These are phyloP conservation scores for Botrytis aclada DNA, from an alignment of 2,329 filamentous ascomycete genomes.

Conservation along the genomic window DNA sequence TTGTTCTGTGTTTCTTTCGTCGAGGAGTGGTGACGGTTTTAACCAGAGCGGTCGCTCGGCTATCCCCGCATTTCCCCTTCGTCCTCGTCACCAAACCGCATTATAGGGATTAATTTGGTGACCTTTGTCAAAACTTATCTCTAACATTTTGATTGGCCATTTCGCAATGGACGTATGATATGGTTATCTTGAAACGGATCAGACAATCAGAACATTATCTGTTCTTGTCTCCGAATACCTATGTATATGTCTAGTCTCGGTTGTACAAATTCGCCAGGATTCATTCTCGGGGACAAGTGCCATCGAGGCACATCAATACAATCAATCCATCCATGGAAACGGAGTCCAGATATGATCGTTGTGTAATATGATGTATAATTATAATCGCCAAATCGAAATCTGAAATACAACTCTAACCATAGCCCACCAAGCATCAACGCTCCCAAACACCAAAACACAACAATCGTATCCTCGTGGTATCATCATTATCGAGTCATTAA, in stretches of 20 bases:
- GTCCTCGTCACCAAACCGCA: neutral
- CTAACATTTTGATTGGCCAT: neutral
- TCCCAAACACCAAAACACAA: neutral
- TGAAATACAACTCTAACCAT: neutral
- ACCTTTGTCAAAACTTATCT: neutral
- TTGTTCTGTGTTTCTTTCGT: neutral
- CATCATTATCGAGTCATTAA: conserved; percentile 1
- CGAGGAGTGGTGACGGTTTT: neutral
- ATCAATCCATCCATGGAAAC: neutral
- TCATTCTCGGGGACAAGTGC: neutral
- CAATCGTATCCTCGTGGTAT: neutral
- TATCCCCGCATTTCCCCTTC: neutral
- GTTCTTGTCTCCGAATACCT: neutral
- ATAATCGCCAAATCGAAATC: neutral
- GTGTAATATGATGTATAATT: neutral
- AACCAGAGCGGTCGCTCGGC: neutral
- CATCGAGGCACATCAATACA: neutral
- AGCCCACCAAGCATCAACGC: neutral
- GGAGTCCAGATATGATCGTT: neutral
- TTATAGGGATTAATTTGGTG: neutral
- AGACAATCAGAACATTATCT: neutral
- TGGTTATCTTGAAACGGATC: neutral
- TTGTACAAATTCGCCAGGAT: neutral
- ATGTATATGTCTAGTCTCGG: neutral
- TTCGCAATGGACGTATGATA: neutral